Base-by-base conservation (phyloP, 2,329 filamentous ascomycete genomes). In the Sordariomycetes sp. region DNA sequence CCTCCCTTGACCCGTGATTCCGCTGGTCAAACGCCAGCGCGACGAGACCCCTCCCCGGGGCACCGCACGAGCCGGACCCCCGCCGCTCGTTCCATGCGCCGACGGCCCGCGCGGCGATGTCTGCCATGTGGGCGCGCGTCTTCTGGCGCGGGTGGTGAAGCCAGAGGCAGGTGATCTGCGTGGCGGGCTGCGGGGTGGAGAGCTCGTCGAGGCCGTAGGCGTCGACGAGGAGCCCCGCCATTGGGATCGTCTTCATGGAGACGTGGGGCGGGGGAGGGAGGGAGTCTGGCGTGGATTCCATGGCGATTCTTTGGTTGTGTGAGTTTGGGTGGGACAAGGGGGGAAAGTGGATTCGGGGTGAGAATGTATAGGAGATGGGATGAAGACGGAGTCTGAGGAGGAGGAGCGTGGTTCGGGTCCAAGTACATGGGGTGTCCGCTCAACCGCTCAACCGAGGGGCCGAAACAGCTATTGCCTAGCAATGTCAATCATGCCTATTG, bases 11-110 rank as follows among this genome's bases (percentile, higher is more conserved):
- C 28, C 94, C 94, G 70, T 97, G 94, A 69, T 97, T 97, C 52
- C 92, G 81, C 74, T 96, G 90, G 71, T 97, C 94, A 69, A 96
- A 95, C 2, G 86, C 81, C 13, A 91, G 80, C 2, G 89, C 90
- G 54, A 97, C 84, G 48, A 97, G 71, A 0, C 87, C 87, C 34
- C 64, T 61, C 54, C 55, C 61, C 59, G 64, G 63, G 55, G 61
- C 66, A 54, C 60, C 63, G 36, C 2, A 20, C 15, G 17, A 61
- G 35, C 65, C 64, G 15, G 68, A 62, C 58, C 64, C 63, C 6
- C 59, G 54, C 66, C 68, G 61, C 66, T 70, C 65, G 64, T 87
- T 84, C 82, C 86, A 95, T 10, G 82, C 79, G n/a, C 74, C 70
- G 54, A 96, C 77, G 13, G 82, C 76, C 6, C 80, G 78, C n/a